Evolutionary conservation across 2,329 filamentous ascomycete species (phyloP), one percentile per base, ranked within the genome.

Genomic region (Aspergillus tamarii): DNA sequence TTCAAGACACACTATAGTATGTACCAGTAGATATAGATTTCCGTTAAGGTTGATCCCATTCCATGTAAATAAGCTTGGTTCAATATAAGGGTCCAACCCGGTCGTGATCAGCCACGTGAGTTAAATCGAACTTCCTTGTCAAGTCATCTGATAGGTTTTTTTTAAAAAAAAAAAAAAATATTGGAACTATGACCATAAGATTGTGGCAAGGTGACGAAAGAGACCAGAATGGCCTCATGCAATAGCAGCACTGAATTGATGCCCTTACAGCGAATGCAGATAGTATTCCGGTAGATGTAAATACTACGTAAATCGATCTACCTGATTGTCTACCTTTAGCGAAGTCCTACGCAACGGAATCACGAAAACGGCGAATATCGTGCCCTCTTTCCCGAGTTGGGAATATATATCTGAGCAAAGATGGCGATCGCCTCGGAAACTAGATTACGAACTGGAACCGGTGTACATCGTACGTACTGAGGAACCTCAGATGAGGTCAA

Each of bases 401-500:
- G 30, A 52, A 30, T 7, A 14, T 46, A 26, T 48, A 11, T 36
- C 34, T 36, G 12, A 41, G 36, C 36, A 16, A 41, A 23, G 21
- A 23, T 21, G 43, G n/a, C 43, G 43, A 46, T 46, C 45, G 5
- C 12, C 45, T 14, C 45, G 23, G 45, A 26, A 36, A 59, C 26
- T n/a, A 26, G 36, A 41, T 9, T 41, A n/a, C 16, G 19, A 16
- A 30, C 58, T 32, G 30, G 23, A 30, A 26, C 14, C 45, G 34
- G 14, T 26, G 34, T 21, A 45, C 26, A 2, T 26, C 26, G 4
- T 26, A 26, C 26, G 26, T 26, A 26, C 26, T 26, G 26, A 26
- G 26, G 28, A 36, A 58, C 2, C 11, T 23, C 54, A 30, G 30
- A 59, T 62, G 56, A 62, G 39, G 60, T 62, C 60, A 62, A 62